A percentile compares a stretch with the other conserved stretches of the same genome.
Conservation (phyloP, 805 yeast species). For the Saturnispora besseyi region DNA sequence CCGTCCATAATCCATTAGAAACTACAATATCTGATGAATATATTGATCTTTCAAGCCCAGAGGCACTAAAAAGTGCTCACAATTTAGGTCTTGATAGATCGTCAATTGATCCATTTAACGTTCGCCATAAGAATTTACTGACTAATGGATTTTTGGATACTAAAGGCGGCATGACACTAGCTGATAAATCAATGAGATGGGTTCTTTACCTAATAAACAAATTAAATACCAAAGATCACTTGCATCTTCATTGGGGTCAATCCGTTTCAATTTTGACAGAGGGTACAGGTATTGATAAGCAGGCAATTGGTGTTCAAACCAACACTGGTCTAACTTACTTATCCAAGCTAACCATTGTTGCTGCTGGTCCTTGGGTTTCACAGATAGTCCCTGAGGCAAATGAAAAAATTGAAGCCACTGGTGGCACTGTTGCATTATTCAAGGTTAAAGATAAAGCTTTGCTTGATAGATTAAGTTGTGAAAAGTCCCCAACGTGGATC, state of each 20-base stretch:
- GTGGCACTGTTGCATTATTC: slow-evolving; percentile 25
- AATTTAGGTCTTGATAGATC: slow-evolving; percentile 10
- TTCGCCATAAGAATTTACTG: slow-evolving; percentile 9
- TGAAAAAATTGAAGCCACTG: slow-evolving; percentile 24
- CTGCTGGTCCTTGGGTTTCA: slow-evolving; percentile 25
- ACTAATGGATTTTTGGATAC: slow-evolving; percentile 20
- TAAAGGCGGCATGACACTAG: slow-evolving; percentile 25
- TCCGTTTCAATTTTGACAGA: slow-evolving; percentile 11
- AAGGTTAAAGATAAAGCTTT: slow-evolving; percentile 16
- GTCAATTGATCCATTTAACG: slow-evolving; percentile 14
- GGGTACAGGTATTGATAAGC: slow-evolving; percentile 9
- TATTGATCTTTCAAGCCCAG: slow-evolving; percentile 11
- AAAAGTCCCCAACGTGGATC: slow-evolving; percentile 24
- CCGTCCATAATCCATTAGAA: slow-evolving; percentile 9
- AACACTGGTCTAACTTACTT: slow-evolving; percentile 18
- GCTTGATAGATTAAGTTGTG: slow-evolving; percentile 16
- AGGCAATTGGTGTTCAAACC: slow-evolving; percentile 22
- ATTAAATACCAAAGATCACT: slow-evolving; percentile 15
- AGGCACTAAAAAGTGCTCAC: neutral
- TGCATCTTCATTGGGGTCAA: slow-evolving; percentile 20
- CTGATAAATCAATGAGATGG: slow-evolving; percentile 28
- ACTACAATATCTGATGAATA: slow-evolving; percentile 8
- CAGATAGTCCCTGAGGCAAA: slow-evolving; percentile 24
- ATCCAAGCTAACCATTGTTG: slow-evolving; percentile 19
- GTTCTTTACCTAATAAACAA: slow-evolving; percentile 16